A percentile compares a stretch with the other conserved stretches of the same genome.
Conservation (phyloP, 169 alveolate genomes). For the Eimeria necatrix region DNA sequence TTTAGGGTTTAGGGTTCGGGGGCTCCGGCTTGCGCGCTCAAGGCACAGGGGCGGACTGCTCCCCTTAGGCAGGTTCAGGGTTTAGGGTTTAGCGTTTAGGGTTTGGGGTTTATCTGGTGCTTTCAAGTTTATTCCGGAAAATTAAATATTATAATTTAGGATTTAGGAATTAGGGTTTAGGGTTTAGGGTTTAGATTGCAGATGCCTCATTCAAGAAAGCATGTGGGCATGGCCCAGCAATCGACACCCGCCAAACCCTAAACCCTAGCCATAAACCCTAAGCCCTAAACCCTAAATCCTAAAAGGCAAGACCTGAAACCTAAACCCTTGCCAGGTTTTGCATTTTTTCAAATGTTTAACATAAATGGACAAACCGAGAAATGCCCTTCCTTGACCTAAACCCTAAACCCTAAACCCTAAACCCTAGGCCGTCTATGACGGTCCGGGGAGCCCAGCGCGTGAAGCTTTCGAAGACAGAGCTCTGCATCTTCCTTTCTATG, state of each 20-base stretch:
- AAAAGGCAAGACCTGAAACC: not conserved
- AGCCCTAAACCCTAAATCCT: not conserved
- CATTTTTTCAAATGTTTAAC: no score
- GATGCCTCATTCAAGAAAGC: not conserved
- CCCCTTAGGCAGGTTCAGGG: not conserved
- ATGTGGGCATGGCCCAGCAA: not conserved
- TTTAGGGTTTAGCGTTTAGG: not conserved
- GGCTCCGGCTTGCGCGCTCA: not conserved
- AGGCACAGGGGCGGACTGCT: not conserved
- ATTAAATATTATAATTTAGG: no score
- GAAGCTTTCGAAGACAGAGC: no score
- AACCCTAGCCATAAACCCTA: not conserved
- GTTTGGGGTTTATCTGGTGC: not conserved
- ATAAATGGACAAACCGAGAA: no score
- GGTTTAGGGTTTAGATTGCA: not conserved
- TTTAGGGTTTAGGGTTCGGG: not conserved
- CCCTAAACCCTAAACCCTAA: conserved; percentile 8
- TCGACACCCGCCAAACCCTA: not conserved
- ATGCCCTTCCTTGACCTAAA: no score
- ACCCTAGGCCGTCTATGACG: not conserved
- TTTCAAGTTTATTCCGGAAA: no score
- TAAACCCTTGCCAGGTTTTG: not conserved
- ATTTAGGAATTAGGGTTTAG: not conserved
- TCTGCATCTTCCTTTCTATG: no score
- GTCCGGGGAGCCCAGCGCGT: no score